Base-by-base conservation (phyloP, 2,329 filamentous ascomycete species). In the Botrytis galanthina region DNA sequence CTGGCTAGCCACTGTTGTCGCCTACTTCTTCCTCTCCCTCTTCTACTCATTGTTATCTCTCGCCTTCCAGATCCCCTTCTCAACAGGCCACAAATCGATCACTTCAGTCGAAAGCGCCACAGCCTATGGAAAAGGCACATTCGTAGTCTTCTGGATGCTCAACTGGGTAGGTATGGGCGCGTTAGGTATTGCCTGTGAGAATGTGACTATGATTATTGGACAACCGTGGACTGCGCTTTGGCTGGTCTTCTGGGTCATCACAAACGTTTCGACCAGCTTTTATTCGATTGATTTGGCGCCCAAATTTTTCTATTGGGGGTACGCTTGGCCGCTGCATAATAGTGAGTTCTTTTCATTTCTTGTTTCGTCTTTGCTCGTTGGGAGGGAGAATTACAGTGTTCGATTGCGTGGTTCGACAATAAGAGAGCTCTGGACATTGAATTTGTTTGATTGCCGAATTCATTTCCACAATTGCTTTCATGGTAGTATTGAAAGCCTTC, bases 151-250 rank as follows among this genome's bases (percentile, higher is more conserved):
- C 77, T 90, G 87, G 87, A 87, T 89, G 85, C 77, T 90, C 22
- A 90, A 90, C 73, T 90, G 86, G 80, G 82, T 87, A 0, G 89
- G 89, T 14, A 91, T 92, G 89, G 83, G 84, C 14, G 89, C 89
- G 0, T 78, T 92, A 1, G 90, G 89, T 0, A 81, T 92, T 3
- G 88, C 89, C 0, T 90, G 88, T 78, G 89, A 92, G 81, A 91
- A 91, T 77, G 86, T 89, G 42, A 87, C 87, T 0, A 92, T 92
- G 89, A 75, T 91, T 1, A 80, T 91, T 3, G 89, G 89, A 0
- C 83, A 86, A 77, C 90, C 88, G 26, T 71, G 69, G 69, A 71
- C 59, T 1, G 69, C 69, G 8, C 48, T 71, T 9, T 72, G 62
- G 60, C n/a, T 72, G 12, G 54, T 68, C 0, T 68, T 72, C 14